Base-by-base conservation (phyloP, 352 stramenopile genomes). In the Pythium rhizo-oryzae region DNA sequence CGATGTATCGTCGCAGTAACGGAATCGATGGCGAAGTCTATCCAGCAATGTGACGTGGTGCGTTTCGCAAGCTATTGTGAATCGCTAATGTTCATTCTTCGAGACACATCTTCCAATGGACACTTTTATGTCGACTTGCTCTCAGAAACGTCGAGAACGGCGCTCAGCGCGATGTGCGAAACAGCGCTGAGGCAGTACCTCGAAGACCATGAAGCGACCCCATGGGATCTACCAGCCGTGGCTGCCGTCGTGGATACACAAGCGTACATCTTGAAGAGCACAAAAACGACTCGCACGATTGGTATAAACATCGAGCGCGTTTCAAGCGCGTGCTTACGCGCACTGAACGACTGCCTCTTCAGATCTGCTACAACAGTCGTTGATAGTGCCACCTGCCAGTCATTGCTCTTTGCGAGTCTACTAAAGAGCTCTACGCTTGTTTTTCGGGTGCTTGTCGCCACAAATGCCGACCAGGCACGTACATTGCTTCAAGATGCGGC, bases 261-360 rank as follows among this genome's bases (percentile, higher is more conserved):
- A 56, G 50, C 23, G 50, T 39, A 28, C 18, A 23, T 56, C 8
- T 7, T 56, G 12, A n/a, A n/a, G 4, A 18, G 4, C 1, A 4
- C 9, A 7, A 35, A 25, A 6, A 8, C 4, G 1, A 15, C 23
- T 4, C 23, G 25, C 0, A 15, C 50, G 23, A 24, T 41, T 56
- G 25, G 50, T 9, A 39, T 56, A 4, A 24, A 56, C 50, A 8
- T 56, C 18, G 23, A 35, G 23, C 50, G 50, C 9, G 8, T 56
- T 23, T 5, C 21, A 1, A 50, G 2, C 2, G 53, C 33, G 6
- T 62, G 43, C 18, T n/a, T 58, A 15, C 41, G 18, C n/a, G 44
- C 62, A 9, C 21, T 69, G 5, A 21, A 16, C 30, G 54, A 69
- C 0, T 69, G 62, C 19, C 3, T 60, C 8, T 61, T 53, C 21